A percentile compares a stretch with the other conserved stretches of the same genome.
These are phyloP conservation scores for Arthrobotrys conoides DNA, from an alignment of 2,329 filamentous ascomycete species.

Conservation along the genomic window DNA sequence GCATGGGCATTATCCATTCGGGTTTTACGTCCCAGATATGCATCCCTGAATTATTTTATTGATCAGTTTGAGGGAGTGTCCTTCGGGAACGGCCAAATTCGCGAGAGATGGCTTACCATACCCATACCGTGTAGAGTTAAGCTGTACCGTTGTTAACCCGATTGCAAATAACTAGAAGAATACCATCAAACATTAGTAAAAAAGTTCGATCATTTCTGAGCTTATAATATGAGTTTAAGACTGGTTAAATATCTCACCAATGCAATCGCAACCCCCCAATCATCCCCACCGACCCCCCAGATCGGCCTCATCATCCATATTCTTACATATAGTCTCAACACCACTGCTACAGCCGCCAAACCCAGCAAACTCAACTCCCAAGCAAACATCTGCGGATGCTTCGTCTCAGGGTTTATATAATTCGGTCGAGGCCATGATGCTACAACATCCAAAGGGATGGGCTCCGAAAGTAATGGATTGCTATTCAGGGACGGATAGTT, in stretches of 20 bases:
- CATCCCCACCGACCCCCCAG: slow-evolving; percentile 51
- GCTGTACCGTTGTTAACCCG: slow-evolving; percentile 44
- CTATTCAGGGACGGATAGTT: slow-evolving; percentile 34
- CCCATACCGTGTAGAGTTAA: slow-evolving; percentile 51
- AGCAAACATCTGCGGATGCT: slow-evolving; percentile 52
- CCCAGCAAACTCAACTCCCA: slow-evolving; percentile 45
- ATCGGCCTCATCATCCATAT: slow-evolving; percentile 53
- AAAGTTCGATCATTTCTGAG: too few relatives aligned
- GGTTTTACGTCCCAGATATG: slow-evolving; percentile 59
- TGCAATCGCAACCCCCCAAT: slow-evolving; percentile 45
- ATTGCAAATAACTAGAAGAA: slow-evolving; percentile 42
- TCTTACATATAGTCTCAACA: slow-evolving; percentile 52
- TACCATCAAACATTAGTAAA: not conserved
- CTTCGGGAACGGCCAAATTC: too few relatives aligned
- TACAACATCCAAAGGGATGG: slow-evolving; percentile 45
- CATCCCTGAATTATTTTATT: slow-evolving; percentile 25
- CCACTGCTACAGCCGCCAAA: slow-evolving; percentile 31
- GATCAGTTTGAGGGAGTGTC: not conserved
- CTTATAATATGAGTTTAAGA: too few relatives aligned
- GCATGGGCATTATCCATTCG: slow-evolving; percentile 58
- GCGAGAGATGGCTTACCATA: slow-evolving; percentile 38
- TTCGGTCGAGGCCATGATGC: slow-evolving; percentile 56
- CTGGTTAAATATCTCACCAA: slow-evolving; percentile 35
- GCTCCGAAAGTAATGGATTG: slow-evolving; percentile 46
- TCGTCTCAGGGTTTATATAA: slow-evolving; percentile 55